Conservation (phyloP, 768 basidiomycete genomes). For the Mrakia gelida region DNA sequence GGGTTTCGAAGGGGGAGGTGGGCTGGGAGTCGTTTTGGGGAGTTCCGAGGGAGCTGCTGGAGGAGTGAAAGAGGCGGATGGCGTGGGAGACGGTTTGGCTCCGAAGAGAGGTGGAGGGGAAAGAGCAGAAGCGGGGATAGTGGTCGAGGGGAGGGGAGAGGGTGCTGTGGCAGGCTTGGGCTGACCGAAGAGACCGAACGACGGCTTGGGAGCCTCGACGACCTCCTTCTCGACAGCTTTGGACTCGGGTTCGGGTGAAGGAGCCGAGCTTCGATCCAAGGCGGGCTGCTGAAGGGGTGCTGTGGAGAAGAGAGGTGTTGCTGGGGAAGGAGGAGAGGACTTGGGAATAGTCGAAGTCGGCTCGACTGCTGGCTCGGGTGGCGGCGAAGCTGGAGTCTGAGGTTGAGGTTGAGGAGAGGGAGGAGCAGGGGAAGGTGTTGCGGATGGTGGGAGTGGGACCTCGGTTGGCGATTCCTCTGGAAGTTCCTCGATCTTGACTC, state of each 20-base stretch:
- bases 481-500: conserved; percentile 19
- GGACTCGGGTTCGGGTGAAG: not conserved
- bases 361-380: not conserved
- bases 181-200: conserved; percentile 9
- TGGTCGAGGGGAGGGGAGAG: not conserved
- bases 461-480: not conserved
- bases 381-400: not conserved
- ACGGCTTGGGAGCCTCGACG: not conserved
- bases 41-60: not conserved
- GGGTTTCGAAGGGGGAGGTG: not conserved
- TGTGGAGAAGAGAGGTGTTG: not conserved
- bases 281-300: no score
- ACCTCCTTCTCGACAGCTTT: not conserved
- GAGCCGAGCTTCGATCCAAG: not conserved
- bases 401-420: not conserved
- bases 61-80: not conserved
- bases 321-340: not conserved
- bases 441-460: conserved; percentile 5
- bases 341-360: not conserved
- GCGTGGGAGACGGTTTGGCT: not conserved
- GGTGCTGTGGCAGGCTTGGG: not conserved
- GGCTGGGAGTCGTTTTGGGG: not conserved
- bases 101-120: not conserved
- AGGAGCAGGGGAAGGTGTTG: not conserved
- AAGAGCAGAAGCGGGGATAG: not conserved